These are phyloP conservation scores for Diplodia mutila DNA, from an alignment of 2,329 filamentous ascomycete species.

Conservation along the genomic window DNA sequence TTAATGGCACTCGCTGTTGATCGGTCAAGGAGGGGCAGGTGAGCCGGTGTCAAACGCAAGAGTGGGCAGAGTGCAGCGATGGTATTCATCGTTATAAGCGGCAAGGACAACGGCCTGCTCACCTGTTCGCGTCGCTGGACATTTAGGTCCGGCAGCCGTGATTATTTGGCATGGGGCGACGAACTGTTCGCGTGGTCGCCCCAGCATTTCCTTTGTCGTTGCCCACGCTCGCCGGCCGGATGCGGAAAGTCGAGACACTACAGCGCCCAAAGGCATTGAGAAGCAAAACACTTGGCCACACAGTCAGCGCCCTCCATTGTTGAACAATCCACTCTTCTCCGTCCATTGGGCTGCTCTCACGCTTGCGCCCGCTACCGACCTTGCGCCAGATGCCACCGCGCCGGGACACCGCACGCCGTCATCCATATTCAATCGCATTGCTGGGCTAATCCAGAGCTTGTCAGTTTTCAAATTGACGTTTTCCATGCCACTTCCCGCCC, in stretches of 20 bases:
- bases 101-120: conserved; percentile 14
- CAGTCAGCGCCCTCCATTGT: conserved; percentile 10
- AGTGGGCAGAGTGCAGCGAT: not conserved
- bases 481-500: conserved; percentile 14
- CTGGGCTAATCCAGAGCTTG: conserved; percentile 20
- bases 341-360: not conserved
- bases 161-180: conserved; percentile 16
- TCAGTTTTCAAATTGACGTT: conserved; percentile 3
- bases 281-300: not conserved
- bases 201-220: conserved; percentile 16
- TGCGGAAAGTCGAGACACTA: conserved; percentile 21
- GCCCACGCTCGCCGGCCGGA: conserved; percentile 7
- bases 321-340: not conserved
- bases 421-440: conserved; percentile 23
- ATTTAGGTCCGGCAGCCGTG: conserved; percentile 1
- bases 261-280: conserved; percentile 1
- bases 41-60: conserved; percentile 16
- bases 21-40: conserved; percentile 20
- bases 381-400: not conserved
- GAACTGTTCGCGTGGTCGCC: conserved; percentile 15
- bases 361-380: not conserved
- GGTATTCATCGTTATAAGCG: conserved; percentile 24
- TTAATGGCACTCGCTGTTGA: conserved; percentile 3
- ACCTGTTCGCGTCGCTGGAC: conserved; percentile 25
- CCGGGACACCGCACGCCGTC: conserved; percentile 13